Base-by-base conservation (phyloP, 1,139 yeast species). In the Yamadazyma diospyri region DNA sequence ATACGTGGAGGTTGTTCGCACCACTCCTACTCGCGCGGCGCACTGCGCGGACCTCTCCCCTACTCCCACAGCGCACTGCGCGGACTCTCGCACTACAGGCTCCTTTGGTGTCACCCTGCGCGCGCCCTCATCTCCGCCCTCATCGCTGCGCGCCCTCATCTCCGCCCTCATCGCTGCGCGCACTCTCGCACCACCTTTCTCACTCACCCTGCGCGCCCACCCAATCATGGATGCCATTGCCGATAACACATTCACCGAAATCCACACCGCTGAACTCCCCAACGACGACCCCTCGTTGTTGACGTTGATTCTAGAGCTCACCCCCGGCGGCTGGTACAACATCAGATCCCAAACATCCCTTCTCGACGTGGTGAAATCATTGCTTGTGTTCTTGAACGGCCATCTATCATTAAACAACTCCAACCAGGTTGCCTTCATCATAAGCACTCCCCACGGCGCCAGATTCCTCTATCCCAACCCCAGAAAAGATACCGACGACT, bases 401-500 rank as follows among this genome's bases (percentile, higher is more conserved):
- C 98, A 92, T 56, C 55, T 94, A 31, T 80, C 98, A 0, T 67
- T 87, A 35, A 86, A 87, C 57, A 86, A 85, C 50, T 77, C 88
- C 23, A 92, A 92, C 55, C 77, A 78, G 50, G 95, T 89, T 8
- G 85, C 95, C 6, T 78, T 92, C 19, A 75, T 92, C 23, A 84
- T 87, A 1, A 82, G 87, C 16, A 83, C 88, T 38, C 76, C 88
- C 1, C 59, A 62, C 10, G 88, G 92, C 0, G 81, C 94, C 0
- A 64, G 67, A 45, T 77, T 84, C 46, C 54, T 92, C 14, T 87
- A 82, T 50, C 97, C 98, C 0, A 63, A 61, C 29, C 61, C 65
- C 1, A 45, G 45, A 18, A 50, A 48, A 25, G 48, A 51, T 15
- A 54, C 33, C 10, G 28, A 25, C 9, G 27, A 26, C 12, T 14